Evolutionary conservation across 345 rosid genomes (phyloP), one percentile per base, ranked within the genome.

Genomic region (Melaleuca alternifolia): DNA sequence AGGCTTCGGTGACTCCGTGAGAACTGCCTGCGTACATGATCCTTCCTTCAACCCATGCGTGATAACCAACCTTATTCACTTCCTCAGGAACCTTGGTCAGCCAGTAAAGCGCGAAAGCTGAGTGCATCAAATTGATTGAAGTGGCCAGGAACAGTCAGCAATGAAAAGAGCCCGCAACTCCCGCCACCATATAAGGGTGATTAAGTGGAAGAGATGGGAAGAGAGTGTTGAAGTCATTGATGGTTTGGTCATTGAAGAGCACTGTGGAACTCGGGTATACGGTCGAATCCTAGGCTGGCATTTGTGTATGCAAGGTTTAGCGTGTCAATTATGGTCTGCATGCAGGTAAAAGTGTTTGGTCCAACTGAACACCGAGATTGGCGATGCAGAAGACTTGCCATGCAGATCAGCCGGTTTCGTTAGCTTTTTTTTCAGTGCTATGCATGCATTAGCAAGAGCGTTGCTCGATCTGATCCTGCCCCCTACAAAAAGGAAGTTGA

Each of bases 161-260:
- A 54, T 92, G 86, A 85, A 92, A 92, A 8, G 92, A 89, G 24
- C 93, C 94, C 8, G 90, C 91, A 33, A 88, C 91, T 50, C 90
- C 92, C 26, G 87, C 89, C 5, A 86, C 88, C 56, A 62, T 76
- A 82, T 90, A 90, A 44, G 83, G 87, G 5, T 87, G 86, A 37
- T 88, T 54, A 7, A 84, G 76, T 5, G 92, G 92, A 85, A 89
- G 92, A 84, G 81, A 76, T 50, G 76, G 76, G 86, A 92, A 92
- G 82, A 92, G 92, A 16, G 95, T 86, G 87, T 93, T 92, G 88
- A 91, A 93, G 87, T 93, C 94, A 83, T 90, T 92, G 21, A 46
- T 85, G 12, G 79, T 7, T 46, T 90, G 92, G 84, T 93, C 94
- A 75, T 89, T 91, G 71, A 93, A 91, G 86, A 88, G 92, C 51